Evolutionary conservation across 1,139 yeast species (phyloP).

Genomic region (Geotrichum fermentans): DNA sequence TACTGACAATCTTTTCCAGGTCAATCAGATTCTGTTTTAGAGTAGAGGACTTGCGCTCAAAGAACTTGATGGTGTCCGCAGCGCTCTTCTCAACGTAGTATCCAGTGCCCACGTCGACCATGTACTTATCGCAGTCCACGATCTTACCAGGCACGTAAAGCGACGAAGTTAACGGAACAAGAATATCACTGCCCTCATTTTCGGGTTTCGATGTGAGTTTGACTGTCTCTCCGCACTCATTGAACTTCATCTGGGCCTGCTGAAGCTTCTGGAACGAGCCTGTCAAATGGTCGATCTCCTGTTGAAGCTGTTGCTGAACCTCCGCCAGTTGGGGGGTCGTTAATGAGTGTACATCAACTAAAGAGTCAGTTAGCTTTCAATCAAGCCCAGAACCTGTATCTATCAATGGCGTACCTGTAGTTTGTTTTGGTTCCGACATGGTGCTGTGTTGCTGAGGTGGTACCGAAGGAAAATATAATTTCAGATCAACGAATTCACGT

Average conservation of each 20-base stretch:
- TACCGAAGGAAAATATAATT: neutral
- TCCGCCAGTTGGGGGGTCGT: conserved; percentile 81
- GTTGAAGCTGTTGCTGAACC: conserved; percentile 77
- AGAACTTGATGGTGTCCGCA: conserved; percentile 65
- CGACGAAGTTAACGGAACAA: conserved; percentile 86
- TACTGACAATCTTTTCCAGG: conserved; percentile 60
- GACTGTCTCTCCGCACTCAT: conserved; percentile 73
- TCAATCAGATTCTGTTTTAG: conserved; percentile 69
- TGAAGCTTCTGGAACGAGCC: conserved; percentile 80
- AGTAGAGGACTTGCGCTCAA: conserved; percentile 67
- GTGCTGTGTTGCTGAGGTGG: conserved; percentile 2
- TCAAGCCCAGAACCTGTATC: too few relatives aligned
- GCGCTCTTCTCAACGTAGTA: conserved; percentile 80
- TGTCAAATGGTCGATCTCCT: conserved; percentile 79
- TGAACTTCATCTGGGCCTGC: conserved; percentile 76
- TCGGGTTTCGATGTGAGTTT: conserved; percentile 49
- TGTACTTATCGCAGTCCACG: conserved; percentile 45
- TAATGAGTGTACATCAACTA: conserved; percentile 58
- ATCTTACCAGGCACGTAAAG: conserved; percentile 79
- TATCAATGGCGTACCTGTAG: conserved; percentile 7
- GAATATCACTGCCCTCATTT: conserved; percentile 45
- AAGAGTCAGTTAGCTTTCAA: too few relatives aligned
- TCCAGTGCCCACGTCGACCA: conserved; percentile 96
- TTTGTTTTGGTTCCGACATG: conserved; percentile 16
- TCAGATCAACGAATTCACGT: neutral